Conservation (phyloP, 352 stramenopile species). For the Phytophthora palmivora region DNA sequence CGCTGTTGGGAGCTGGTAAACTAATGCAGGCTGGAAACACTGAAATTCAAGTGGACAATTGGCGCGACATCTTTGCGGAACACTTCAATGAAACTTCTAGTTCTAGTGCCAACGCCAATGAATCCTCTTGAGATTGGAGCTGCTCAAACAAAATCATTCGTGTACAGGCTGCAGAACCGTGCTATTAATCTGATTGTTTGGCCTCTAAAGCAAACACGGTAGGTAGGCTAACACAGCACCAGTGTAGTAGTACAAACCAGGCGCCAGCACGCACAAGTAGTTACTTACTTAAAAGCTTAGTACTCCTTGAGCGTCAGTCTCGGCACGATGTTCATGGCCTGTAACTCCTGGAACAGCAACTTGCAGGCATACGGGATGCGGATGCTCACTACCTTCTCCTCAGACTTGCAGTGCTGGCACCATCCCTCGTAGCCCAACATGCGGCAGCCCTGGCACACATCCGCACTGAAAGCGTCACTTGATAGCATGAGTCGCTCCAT, state of each 20-base stretch:
- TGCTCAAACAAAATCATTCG: neutral
- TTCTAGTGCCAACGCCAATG: neutral
- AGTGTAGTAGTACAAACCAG: slow-evolving; percentile 32
- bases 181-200: slow-evolving; percentile 33
- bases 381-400: slow-evolving; percentile 98
- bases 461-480: slow-evolving; percentile 98
- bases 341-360: slow-evolving; percentile 97
- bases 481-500: slow-evolving; percentile 99
- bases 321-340: slow-evolving; percentile 99
- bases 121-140: slow-evolving; percentile 7
- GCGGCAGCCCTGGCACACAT: slow-evolving; percentile 97
- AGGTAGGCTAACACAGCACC: slow-evolving; percentile 26
- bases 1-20: slow-evolving; percentile 32
- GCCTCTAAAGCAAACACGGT: slow-evolving; percentile 26
- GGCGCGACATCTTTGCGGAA: slow-evolving; percentile 19
- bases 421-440: slow-evolving; percentile 98
- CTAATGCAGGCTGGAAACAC: slow-evolving; percentile 12
- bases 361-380: slow-evolving; percentile 99
- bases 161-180: slow-evolving; percentile 26
- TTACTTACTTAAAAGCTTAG: slow-evolving; percentile 41
- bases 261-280: too few relatives aligned
- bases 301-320: slow-evolving; percentile 97
- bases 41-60: slow-evolving; percentile 22
- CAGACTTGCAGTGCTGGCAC: slow-evolving; percentile 99
- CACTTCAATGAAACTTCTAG: slow-evolving; percentile 8